Base-by-base conservation (phyloP, 225 moss, liverwort and hornwort species). In the Thuidium tamariscinum region DNA sequence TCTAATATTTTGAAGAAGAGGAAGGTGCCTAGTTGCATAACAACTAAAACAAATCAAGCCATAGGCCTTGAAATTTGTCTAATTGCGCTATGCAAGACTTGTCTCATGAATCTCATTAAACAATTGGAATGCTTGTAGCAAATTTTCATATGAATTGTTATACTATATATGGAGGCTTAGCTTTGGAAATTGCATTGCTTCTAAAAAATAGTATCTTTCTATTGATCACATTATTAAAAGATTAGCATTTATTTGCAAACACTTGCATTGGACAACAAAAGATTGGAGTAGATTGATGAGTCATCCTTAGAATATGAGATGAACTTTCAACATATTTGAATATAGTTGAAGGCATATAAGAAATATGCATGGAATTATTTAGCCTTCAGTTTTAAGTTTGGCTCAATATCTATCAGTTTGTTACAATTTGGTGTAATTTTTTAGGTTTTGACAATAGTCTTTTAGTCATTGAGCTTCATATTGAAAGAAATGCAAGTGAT, bases 21-120 rank as follows among this genome's bases (percentile, higher is more conserved):
- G 21, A 36, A 66, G 6, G 2, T 36, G 5, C 2, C 0, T 0
- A 1, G 4, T 0, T 13, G 2, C 1, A 22, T 13, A n/a, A 6
- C 37, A 37, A 37, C 2, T 68, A 13, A n/a, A n/a, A 39, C 12
- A 37, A 23, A 37, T 1, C 4, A 68, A 0, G 0, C 2, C 23
- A 23, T 39, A 39, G 23, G 13, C 39, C 7, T 68, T 1, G 0
- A 2, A 39, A 67, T 7, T 7, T 36, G 36, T 21, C 9, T 13
- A 3, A 39, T 67, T 0, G 1, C 11, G 3, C 0, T 2, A 0
- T 37, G 21, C 7, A n/a, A 22, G 37, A 66, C 3, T 66, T 66
- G 6, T 7, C 21, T 67, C 0, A 0, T n/a, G n/a, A n/a, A n/a
- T 37, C 4, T 68, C 2, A 0, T 22, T 1, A 23, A 68, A 68